Base-by-base conservation (phyloP, 441 rosid genomes). In the Mallotus repandus region DNA sequence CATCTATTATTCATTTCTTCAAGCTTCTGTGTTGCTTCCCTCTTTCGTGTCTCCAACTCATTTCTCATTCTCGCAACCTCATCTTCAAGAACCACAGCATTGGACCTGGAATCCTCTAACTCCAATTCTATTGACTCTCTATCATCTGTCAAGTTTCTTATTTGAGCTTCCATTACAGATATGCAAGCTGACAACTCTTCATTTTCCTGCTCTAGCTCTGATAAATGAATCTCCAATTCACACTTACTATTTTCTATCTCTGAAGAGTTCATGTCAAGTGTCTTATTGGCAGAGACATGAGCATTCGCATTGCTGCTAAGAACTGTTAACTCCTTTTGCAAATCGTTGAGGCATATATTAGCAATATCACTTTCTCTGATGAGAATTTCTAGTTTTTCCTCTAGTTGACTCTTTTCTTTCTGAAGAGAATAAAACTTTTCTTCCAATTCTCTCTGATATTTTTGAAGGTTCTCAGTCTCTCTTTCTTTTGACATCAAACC, bases 211-310 rank as follows among this genome's bases (percentile, higher is more conserved):
- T 78, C 73, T 35, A 83, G 63, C 55, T 81, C 80, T 19, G 78
- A 66, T 66, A 80, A 57, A 54, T 71, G 86, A 22, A 66, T 69
- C 74, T 86, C 81, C 64, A 81, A 59, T 54, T 86, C 84, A 13
- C 32, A 48, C 52, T 81, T 80, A 38, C 41, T 74, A n/a, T 52
- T 71, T 78, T 85, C 86, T 18, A 79, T 70, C 66, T 80, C 87
- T 9, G 80, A 81, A 75, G 82, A 73, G 76, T 81, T 84, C 77
- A 58, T 73, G 68, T 84, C 83, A 15, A 84, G 87, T 67, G 16
- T 69, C 57, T 70, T 81, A 59, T 84, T 81, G 10, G 83, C 80
- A 12, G 87, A 84, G 73, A 84, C 85, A 76, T 80, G 84, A 57
- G 83, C 78, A 58, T 85, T 78, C 55, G 84, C 63, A 54, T 81